A percentile compares a stretch with the other conserved stretches of the same genome.
phyloP scores from a whole-genome alignment of 805 yeast species.

The Maudiozyma serrabonitensis region DNA sequence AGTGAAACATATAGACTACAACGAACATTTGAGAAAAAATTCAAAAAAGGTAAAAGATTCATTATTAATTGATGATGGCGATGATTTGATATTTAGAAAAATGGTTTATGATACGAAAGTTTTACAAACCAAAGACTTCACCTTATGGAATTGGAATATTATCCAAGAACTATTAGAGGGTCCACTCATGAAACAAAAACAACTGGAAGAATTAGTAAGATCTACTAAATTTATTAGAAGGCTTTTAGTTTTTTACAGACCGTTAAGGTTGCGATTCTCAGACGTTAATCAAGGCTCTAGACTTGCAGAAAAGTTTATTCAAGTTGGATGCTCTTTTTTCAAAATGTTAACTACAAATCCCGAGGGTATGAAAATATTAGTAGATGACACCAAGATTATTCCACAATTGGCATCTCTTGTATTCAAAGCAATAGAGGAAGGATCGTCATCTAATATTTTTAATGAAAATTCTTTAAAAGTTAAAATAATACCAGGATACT shows the following conservation, averaged over 20 bases:
- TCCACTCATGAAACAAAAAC: slow-evolving; percentile 60
- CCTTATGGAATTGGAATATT: slow-evolving; percentile 82
- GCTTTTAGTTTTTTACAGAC: slow-evolving; percentile 77
- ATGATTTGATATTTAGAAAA: slow-evolving; percentile 58
- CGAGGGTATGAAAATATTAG: slow-evolving; percentile 58
- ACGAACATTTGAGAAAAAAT: slow-evolving; percentile 14
- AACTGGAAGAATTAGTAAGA: slow-evolving; percentile 67
- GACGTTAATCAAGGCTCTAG: slow-evolving; percentile 38
- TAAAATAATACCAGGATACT: slow-evolving; percentile 68
- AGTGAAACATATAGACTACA: slow-evolving; percentile 20
- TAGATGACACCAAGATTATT: slow-evolving; percentile 59
- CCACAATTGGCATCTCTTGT: slow-evolving; percentile 86
- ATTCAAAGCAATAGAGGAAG: slow-evolving; percentile 33
- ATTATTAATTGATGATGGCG: slow-evolving; percentile 31
- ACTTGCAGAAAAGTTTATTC: slow-evolving; percentile 46
- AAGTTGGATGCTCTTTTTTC: slow-evolving; percentile 68
- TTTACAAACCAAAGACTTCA: slow-evolving; percentile 64
- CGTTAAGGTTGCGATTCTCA: slow-evolving; percentile 78
- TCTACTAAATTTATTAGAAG: slow-evolving; percentile 83
- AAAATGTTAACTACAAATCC: slow-evolving; percentile 50
- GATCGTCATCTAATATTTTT: slow-evolving; percentile 55
- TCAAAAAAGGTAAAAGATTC: slow-evolving; percentile 18
- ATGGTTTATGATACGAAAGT: slow-evolving; percentile 63
- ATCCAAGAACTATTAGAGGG: slow-evolving; percentile 69
- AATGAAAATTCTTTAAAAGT: slow-evolving; percentile 47